Evolutionary conservation across 805 yeast genomes (phyloP), one percentile per base, ranked within the genome.

Genomic region (Yamadazyma ubonensis): DNA sequence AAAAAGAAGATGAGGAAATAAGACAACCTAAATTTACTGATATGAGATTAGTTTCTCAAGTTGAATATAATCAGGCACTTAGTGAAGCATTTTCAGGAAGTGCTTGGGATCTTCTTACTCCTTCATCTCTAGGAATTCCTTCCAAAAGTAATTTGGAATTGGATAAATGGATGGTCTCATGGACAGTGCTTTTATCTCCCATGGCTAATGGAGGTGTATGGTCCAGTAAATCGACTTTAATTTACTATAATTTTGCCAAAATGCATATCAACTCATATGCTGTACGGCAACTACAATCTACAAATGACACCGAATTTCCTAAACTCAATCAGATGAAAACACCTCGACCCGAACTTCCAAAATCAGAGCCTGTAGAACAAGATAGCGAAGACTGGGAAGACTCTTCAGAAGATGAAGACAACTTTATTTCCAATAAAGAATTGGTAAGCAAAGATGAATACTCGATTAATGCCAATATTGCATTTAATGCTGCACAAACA

Each of bases 91-190:
- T 81, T 45, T 65, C 59, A 36, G 81, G 81, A 2, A 67, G 75
- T 45, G 79, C 82, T 0, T 78, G 85, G 84, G 80, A 75, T 39
- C 54, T 79, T 15, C 57, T 82, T 28, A 65, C 76, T 0, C 87
- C 87, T 0, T 64, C 79, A 2, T 63, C 76, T 1, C 76, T 81
- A 54, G 89, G 89, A 0, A 68, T 82, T 7, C 87, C 87, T 0
- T 81, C 84, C 53, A 76, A 75, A 48, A 73, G 81, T 5, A 82
- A 82, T 52, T 58, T 82, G 41, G 86, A 81, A 42, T 59, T 82
- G 26, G 89, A 82, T 52, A 79, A 75, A 57, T 82, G 89, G 89
- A 82, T 82, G 86, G 86, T 82, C 4, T 81, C 82, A 15, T 82
- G 89, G 89, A 79, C 89, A 0, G 85, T 83, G 8, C 57, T 81